Conservation (phyloP, 2,329 filamentous ascomycete species). For the Xylariaceae sp. region DNA sequence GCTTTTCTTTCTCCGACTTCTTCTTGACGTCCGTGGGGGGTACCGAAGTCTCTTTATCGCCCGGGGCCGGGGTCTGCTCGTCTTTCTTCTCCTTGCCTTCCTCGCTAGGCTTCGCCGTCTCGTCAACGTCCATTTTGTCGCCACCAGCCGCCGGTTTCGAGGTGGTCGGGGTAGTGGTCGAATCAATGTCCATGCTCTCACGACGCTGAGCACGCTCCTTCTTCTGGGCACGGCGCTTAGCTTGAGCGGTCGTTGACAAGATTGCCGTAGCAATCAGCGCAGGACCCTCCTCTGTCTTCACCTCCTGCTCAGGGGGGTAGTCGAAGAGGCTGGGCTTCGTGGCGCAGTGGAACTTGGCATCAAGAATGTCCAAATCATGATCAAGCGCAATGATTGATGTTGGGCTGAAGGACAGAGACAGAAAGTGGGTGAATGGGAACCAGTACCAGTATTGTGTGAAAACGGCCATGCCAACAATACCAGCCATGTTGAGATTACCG, state of each 20-base stretch:
- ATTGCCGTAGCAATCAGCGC: slow-evolving; percentile 94
- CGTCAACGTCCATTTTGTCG: slow-evolving; percentile 88
- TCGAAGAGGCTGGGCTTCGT: slow-evolving; percentile 94
- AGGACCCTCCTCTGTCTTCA: slow-evolving; percentile 89
- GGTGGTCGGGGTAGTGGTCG: slow-evolving; percentile 70
- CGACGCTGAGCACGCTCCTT: slow-evolving; percentile 86
- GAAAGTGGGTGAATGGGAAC: slow-evolving; percentile 98
- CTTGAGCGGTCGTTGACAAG: slow-evolving; percentile 92
- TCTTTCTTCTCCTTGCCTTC: slow-evolving; percentile 60
- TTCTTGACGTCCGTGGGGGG: slow-evolving; percentile 66
- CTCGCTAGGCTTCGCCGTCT: slow-evolving; percentile 48
- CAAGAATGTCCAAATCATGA: slow-evolving; percentile 86
- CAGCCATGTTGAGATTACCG: slow-evolving; percentile 97
- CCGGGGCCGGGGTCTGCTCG: slow-evolving; percentile 39
- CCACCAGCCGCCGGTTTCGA: slow-evolving; percentile 45
- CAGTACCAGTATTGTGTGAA: slow-evolving; percentile 99
- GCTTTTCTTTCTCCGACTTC: slow-evolving; percentile 92
- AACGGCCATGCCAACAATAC: slow-evolving; percentile 94
- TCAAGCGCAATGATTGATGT: slow-evolving; percentile 94
- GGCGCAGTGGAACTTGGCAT: slow-evolving; percentile 93
- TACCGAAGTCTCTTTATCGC: slow-evolving; percentile 53
- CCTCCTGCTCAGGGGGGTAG: slow-evolving; percentile 93
- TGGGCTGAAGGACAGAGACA: slow-evolving; percentile 93
- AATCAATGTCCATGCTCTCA: slow-evolving; percentile 94
- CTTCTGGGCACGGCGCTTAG: slow-evolving; percentile 88